Evolutionary conservation across 2,329 filamentous ascomycete genomes (phyloP).

Genomic region (Penicillium italicum): DNA sequence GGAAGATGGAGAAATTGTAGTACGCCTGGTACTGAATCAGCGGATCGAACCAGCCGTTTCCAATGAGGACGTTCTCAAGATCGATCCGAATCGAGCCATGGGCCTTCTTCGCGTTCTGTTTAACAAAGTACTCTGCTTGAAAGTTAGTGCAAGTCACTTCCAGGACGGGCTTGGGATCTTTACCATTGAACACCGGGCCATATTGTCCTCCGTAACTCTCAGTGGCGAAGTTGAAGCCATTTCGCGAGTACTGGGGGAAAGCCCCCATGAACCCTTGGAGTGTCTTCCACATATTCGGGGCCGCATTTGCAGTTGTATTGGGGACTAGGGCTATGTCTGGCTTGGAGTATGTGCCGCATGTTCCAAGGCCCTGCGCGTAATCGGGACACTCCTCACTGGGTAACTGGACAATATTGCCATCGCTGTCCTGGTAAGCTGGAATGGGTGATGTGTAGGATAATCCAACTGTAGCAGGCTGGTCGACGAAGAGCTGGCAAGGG

Average conservation of each 20-base stretch:
- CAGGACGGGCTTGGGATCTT: no score
- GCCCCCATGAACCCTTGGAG: conserved; percentile 62
- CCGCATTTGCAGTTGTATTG: conserved; percentile 52
- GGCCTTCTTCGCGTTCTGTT: neutral
- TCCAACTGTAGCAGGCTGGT: neutral
- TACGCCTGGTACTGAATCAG: conserved; percentile 39
- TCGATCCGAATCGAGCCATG: conserved; percentile 1
- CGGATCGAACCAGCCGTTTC: conserved; percentile 41
- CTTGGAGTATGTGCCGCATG: conserved; percentile 2
- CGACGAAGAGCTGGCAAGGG: neutral
- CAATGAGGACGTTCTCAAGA: conserved; percentile 35
- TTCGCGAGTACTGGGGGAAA: conserved; percentile 51
- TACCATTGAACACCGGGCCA: neutral
- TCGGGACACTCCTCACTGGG: neutral
- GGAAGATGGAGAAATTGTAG: conserved; percentile 38
- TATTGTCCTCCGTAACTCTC: conserved; percentile 1
- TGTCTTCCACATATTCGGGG: conserved; percentile 59
- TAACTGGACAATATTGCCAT: neutral
- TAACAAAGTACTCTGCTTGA: neutral
- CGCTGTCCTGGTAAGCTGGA: neutral
- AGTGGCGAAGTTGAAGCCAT: conserved; percentile 46
- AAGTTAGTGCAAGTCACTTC: neutral
- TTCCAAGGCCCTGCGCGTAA: neutral
- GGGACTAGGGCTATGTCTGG: conserved; percentile 51
- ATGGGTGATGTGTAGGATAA: neutral